Base-by-base conservation (phyloP, 192 early-diverging fungal species). In the Backusella mclennaniae region DNA sequence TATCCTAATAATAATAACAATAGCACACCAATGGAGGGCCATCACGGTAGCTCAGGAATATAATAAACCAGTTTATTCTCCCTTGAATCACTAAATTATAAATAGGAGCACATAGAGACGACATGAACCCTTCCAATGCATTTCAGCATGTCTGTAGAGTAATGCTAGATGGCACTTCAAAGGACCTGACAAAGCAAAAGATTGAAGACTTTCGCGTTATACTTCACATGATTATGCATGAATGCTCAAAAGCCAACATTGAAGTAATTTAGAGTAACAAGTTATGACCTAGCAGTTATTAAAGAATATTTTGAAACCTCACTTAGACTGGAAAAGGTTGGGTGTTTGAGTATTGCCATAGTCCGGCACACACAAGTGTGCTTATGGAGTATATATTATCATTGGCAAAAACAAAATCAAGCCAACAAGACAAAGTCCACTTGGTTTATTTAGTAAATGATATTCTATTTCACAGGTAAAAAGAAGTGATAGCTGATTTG, bases 161-260 rank as follows among this genome's bases (percentile, higher is more conserved):
- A 5, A 71, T 71, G 70, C 29, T 71, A 29, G 70, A 71, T 71
- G 70, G 70, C 17, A 71, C 23, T 49, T 71, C 70, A 33, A 49
- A 75, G 31, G 74, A 42, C 5, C 33, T 75, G 66, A 75, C 66
- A 35, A 75, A 42, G 67, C 35, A 66, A 68, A 67, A 75, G 68
- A 73, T 84, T 26, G 44, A 73, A 35, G 73, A 42, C 35, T 67
- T 86, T 11, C 59, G 76, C 53, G 75, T 49, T n/a, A 73, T 81
- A 31, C 73, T 88, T 6, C 78, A 82, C 35, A 74, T 83, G 83
- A 77, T 87, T 36, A 87, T 88, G 80, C 78, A 75, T 31, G 87
- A 88, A 44, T 88, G 87, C 56, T 88, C 87, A 23, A 83, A 85
- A 67, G 83, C 84, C 0, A 87, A 88, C 69, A 87, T 88, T 68